phyloP scores from a whole-genome alignment of 495 filamentous ascomycete species.

The Podospora bellae-mahoneyi region DNA sequence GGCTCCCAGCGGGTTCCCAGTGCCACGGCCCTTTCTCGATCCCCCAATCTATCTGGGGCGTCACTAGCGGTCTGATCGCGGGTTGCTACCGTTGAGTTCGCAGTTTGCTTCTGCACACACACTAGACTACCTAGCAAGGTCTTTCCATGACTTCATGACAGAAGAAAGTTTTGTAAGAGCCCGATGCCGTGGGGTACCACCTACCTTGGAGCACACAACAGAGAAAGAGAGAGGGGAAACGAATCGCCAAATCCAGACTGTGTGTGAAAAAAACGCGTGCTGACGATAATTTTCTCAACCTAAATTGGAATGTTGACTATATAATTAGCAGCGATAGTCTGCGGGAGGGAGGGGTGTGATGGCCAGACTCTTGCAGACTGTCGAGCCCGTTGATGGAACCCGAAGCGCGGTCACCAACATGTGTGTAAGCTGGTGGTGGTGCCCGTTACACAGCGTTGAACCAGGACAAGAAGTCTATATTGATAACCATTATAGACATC shows the following conservation, averaged over 20 bases:
- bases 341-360: slow-evolving; percentile 4
- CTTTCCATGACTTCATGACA: not conserved
- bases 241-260: not conserved
- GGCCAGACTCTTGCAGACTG: slow-evolving; percentile 11
- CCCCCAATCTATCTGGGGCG: slow-evolving; percentile 3
- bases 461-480: not conserved
- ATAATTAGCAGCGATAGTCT: slow-evolving; percentile 11
- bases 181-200: not conserved
- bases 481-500: slow-evolving; percentile 1
- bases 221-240: not conserved
- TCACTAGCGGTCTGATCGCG: slow-evolving; percentile 5
- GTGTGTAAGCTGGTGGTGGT: not conserved
- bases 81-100: not conserved
- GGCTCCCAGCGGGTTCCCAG: not conserved
- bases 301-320: slow-evolving; percentile 2
- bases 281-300: not conserved
- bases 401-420: not conserved
- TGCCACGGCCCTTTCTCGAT: not conserved
- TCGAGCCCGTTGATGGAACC: slow-evolving; percentile 12
- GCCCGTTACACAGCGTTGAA: not conserved
- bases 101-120: not conserved
- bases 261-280: not conserved
- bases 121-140: not conserved
- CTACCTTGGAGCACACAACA: not conserved
- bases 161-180: not conserved